Evolutionary conservation across 2,329 filamentous ascomycete species (phyloP).

Genomic region (Dactylellina sp.): DNA sequence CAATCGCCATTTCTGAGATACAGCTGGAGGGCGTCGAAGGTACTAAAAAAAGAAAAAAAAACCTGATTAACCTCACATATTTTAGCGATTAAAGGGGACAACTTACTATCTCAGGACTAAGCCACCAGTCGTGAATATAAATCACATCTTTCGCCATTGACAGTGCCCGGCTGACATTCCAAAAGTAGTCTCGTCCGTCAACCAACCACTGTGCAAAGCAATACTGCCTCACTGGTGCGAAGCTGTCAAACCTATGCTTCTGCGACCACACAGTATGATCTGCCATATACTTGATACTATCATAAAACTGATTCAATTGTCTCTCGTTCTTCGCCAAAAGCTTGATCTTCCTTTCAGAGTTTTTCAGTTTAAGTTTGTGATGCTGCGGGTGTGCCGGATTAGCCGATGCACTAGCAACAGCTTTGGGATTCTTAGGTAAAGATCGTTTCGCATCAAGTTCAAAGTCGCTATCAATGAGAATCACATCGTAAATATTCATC

Average conservation of each 20-base stretch:
- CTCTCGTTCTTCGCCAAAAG: conserved; percentile 91
- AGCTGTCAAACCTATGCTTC: conserved; percentile 89
- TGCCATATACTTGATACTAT: conserved; percentile 89
- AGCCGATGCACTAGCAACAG: conserved; percentile 72
- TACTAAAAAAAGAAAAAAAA: too few species aligned
- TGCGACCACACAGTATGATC: conserved; percentile 84
- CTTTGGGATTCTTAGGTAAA: conserved; percentile 68
- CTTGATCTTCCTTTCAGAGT: conserved; percentile 91
- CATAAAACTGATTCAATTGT: conserved; percentile 89
- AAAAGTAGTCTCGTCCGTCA: conserved; percentile 98
- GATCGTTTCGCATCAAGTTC: conserved; percentile 78
- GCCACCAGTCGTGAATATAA: conserved; percentile 99
- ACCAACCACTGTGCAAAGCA: conserved; percentile 97
- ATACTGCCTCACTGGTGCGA: conserved; percentile 85
- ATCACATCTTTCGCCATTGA: conserved; percentile 98
- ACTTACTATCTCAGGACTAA: conserved; percentile 81
- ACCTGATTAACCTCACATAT: too few species aligned
- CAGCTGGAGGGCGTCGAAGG: conserved; percentile 89
- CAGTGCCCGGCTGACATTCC: conserved; percentile 96
- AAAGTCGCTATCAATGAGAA: conserved; percentile 92
- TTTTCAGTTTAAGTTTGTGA: conserved; percentile 87
- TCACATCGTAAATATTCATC: conserved; percentile 98
- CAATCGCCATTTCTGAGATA: conserved; percentile 97
- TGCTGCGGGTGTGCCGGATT: conserved; percentile 74
- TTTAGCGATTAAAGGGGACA: conserved; percentile 3